Evolutionary conservation across 805 yeast species (phyloP), one percentile per base, ranked within the genome.

Genomic region (Clavispora carvajalis): DNA sequence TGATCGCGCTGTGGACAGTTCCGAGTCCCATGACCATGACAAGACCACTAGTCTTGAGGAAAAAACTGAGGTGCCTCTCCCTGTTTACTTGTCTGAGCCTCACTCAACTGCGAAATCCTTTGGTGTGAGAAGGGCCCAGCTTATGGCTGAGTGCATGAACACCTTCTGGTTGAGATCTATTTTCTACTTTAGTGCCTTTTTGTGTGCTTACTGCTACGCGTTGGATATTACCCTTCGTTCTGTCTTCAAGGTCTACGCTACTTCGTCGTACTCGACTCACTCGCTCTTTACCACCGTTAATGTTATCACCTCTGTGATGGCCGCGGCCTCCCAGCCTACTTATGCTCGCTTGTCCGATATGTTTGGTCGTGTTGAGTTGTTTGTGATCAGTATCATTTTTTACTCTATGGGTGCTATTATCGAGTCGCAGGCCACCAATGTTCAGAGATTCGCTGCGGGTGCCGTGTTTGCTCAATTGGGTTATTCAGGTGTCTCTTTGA

Each of bases 321-420:
- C 77, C 35, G 85, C 85, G 19, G 86, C 82, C 13, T 71, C 83
- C 4, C 84, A 79, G 53, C 79, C 83, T 3, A 68, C 76, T 4
- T 78, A 70, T 46, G 87, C 88, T 9, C 65, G 85, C 48, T 60
- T 82, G 26, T 72, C 84, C 8, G 86, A 82, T 56, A 66, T 73
- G n/a, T 80, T 79, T 53, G 89, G 89, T 12, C 75, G 89, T 55
- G 49, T 77, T 23, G 77, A 74, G 51, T 59, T 80, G 38, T 52
- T 77, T 16, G 31, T 74, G 15, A 55, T 73, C 7, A 67, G 81
- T 1, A 62, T 79, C 9, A 43, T 81, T 9, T 72, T 82, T 49
- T 80, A 81, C 49, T 71, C 69, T 10, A 62, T 82, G 34, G 88
- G 88, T 22, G 80, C 85, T 7, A 69, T 82, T 37, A 73, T 80